phyloP scores from a whole-genome alignment of 768 basidiomycete genomes.

The Amanita exitialis region DNA sequence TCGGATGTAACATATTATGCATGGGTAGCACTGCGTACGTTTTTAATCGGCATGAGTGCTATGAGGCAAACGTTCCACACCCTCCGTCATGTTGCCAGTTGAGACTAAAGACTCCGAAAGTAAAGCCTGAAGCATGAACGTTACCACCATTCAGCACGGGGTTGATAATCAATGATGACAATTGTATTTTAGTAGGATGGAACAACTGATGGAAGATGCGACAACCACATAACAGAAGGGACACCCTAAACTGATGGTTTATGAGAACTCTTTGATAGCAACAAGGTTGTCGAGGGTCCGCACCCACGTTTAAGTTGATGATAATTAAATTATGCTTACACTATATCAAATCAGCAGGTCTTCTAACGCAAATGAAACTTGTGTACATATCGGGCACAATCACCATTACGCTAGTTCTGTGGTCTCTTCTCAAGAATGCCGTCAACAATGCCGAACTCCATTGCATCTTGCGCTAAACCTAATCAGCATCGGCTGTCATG shows the following conservation, averaged over 20 bases:
- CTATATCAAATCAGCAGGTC: neutral
- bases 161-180: conserved; percentile 2
- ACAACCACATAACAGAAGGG: neutral
- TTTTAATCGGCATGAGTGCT: neutral
- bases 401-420: conserved; percentile 29
- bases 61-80: too few relatives aligned
- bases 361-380: neutral
- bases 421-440: conserved; percentile 79
- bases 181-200: neutral
- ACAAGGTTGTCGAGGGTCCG: conserved; percentile 1
- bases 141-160: neutral
- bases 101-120: neutral
- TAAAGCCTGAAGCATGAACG: neutral
- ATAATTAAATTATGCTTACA: neutral
- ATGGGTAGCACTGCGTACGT: neutral
- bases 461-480: conserved; percentile 68
- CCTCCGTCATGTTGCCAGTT: neutral
- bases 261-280: neutral
- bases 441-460: conserved; percentile 89
- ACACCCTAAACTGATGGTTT: neutral
- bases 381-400: conserved; percentile 10
- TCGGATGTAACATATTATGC: neutral
- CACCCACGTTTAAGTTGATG: neutral
- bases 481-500: conserved; percentile 12
- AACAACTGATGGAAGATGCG: neutral